Conservation (phyloP, 306 rosid genomes). For the Casuarina glauca region DNA sequence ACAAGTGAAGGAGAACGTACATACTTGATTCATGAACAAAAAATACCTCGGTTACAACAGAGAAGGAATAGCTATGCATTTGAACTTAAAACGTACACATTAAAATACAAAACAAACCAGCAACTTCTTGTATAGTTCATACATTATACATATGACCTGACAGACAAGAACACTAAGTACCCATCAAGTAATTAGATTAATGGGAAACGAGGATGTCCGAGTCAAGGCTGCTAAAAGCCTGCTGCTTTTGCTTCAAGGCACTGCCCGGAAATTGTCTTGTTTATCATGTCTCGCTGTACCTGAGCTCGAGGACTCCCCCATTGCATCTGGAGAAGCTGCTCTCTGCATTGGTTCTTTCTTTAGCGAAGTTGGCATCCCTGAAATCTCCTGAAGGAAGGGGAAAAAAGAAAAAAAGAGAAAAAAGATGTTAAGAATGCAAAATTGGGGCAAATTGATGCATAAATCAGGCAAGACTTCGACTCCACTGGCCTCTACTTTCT, state of each 20-base stretch:
- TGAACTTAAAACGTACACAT: neutral
- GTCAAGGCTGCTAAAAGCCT: slow-evolving; percentile 5
- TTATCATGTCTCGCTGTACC: slow-evolving; percentile 85
- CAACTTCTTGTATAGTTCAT: neutral
- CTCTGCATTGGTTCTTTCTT: slow-evolving; percentile 68
- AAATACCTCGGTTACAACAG: neutral
- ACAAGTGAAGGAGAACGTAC: too few species aligned
- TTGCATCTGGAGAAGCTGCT: slow-evolving; percentile 88
- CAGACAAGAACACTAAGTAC: neutral
- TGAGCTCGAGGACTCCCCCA: slow-evolving; percentile 94
- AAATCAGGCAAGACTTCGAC: slow-evolving; percentile 15
- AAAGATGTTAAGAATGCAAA: slow-evolving; percentile 11
- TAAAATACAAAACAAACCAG: neutral
- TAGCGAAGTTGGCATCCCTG: slow-evolving; percentile 72
- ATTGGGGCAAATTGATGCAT: neutral
- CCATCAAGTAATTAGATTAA: neutral
- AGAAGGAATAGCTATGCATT: neutral
- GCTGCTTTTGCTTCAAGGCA: slow-evolving; percentile 27
- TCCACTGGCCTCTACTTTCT: neutral
- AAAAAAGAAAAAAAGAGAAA: slow-evolving; percentile 7
- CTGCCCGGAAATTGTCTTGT: slow-evolving; percentile 61
- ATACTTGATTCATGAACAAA: neutral
- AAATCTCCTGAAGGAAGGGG: slow-evolving; percentile 64
- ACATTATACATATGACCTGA: neutral
- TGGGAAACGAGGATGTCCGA: neutral